Evolutionary conservation across 345 rosid genomes (phyloP).

Genomic region (Passiflora organensis): DNA sequence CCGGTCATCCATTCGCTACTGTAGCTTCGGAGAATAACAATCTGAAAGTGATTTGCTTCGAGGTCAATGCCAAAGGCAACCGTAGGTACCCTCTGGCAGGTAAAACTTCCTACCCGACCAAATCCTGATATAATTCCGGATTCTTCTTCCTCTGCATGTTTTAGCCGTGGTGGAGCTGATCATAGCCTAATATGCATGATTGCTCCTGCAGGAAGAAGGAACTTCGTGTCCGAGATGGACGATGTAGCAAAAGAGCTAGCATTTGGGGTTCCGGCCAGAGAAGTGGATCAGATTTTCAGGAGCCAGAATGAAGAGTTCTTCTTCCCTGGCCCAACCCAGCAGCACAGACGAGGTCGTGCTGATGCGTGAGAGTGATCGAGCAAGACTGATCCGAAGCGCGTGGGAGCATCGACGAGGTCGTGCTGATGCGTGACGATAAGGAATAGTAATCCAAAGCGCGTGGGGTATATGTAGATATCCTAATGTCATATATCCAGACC

Average conservation of each 20-base stretch:
- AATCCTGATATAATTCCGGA: too few species aligned
- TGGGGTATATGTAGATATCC: too few species aligned
- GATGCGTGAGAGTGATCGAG: slow-evolving; percentile 3
- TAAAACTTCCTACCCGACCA: background rate
- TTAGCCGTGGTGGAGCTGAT: too few species aligned
- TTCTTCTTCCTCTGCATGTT: too few species aligned
- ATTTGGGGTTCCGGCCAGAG: slow-evolving; percentile 10
- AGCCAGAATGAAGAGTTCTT: slow-evolving; percentile 30
- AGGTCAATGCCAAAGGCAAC: slow-evolving; percentile 14
- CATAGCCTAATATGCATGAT: background rate
- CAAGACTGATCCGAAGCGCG: background rate
- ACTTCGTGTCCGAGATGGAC: slow-evolving; percentile 12
- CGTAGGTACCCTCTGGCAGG: slow-evolving; percentile 12
- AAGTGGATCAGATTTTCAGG: slow-evolving; percentile 20
- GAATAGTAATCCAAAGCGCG: background rate
- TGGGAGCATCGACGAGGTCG: slow-evolving; percentile 2
- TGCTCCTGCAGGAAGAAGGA: slow-evolving; percentile 6
- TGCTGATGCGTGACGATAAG: slow-evolving; percentile 11
- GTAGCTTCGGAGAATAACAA: slow-evolving; percentile 15
- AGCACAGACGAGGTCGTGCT: slow-evolving; percentile 8
- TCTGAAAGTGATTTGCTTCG: slow-evolving; percentile 16
- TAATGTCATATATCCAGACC: too few species aligned
- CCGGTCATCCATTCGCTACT: slow-evolving; percentile 16
- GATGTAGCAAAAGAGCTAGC: slow-evolving; percentile 15
- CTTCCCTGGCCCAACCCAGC: slow-evolving; percentile 39